phyloP scores from a whole-genome alignment of 1,284 basidiomycete species.

The Ganoderma meredithae region DNA sequence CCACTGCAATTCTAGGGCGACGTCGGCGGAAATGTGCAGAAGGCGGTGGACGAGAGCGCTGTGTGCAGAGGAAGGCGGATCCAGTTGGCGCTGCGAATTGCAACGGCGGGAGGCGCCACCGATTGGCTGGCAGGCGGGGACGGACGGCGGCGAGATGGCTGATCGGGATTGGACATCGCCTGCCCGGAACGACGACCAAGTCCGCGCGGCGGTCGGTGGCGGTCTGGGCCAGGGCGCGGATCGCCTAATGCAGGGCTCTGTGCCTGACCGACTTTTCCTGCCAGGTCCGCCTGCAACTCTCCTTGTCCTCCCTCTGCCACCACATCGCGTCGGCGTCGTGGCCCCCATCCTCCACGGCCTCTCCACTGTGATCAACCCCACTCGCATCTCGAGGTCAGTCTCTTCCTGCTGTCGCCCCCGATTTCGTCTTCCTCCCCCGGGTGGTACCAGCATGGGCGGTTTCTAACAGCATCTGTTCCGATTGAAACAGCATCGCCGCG shows the following conservation, averaged over 20 bases:
- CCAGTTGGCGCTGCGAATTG: not conserved
- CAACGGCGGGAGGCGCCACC: not conserved
- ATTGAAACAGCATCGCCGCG: conserved; percentile 24
- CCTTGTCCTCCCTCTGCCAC: conserved; percentile 16
- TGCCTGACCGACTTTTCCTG: conserved; percentile 18
- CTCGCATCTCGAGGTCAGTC: not conserved
- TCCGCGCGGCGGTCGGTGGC: conserved; percentile 5
- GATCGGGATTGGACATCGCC: conserved; percentile 12
- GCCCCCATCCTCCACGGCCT: conserved; percentile 6
- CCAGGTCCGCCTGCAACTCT: conserved; percentile 1
- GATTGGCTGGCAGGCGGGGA: conserved; percentile 3
- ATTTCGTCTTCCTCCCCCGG: conserved; percentile 1
- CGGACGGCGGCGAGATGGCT: not conserved
- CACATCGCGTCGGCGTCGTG: conserved; percentile 8
- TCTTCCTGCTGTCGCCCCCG: not conserved
- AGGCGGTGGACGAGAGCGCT: not conserved
- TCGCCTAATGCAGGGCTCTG: conserved; percentile 14
- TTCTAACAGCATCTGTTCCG: conserved; percentile 24
- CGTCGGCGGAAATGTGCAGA: not conserved
- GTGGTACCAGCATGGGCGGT: conserved; percentile 1
- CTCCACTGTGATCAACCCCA: not conserved
- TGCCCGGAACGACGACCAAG: not conserved
- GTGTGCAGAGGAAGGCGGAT: not conserved
- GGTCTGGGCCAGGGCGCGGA: conserved; percentile 25
- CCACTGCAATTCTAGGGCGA: not conserved